Base-by-base conservation (phyloP, 495 filamentous ascomycete genomes). In the Peziza echinospora region DNA sequence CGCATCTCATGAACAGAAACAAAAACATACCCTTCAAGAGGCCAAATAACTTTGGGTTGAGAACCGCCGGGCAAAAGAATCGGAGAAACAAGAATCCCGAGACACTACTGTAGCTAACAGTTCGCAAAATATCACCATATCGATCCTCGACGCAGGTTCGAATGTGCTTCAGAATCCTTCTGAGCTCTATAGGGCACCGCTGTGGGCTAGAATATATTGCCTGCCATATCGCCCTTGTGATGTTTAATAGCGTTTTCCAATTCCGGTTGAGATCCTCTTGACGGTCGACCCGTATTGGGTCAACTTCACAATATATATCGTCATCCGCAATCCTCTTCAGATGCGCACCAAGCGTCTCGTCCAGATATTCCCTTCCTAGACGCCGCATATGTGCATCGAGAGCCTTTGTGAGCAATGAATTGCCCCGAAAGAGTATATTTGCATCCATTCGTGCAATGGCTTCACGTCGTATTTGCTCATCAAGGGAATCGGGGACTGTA, bases 11-110 rank as follows among this genome's bases (percentile, higher is more conserved):
- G 24, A 53, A 6, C 10, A 34, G 10, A 21, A n/a, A n/a, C n/a
- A n/a, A n/a, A n/a, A 46, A 54, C 57, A 44, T 68, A 80, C 78
- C 78, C 70, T 80, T 81, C 10, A 96, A 64, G 30, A 99, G 69
- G 19, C 85, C 85, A 62, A 99, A 99, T 21, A 99, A 69, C 61
- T 93, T 94, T 4, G 89, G 89, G 56, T 94, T 94, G 6, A 99
- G 67, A 40, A 99, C 84, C 21, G 89, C 89, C 2, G 89, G 91
- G 50, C 84, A 93, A 57, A 99, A 85, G 67, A 96, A 96, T 21
- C 89, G 75, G 48, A 99, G 66, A 57, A 99, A 99, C 21, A 99
- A 64, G 58, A 99, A 99, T 2, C 89, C 89, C 48, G 85, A 93
- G 24, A 99, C 86, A 58, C 84, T 91, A 49, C 84, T 93, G 60